Evolutionary conservation across 2,329 filamentous ascomycete genomes (phyloP).

Genomic region (Alternaria panax): DNA sequence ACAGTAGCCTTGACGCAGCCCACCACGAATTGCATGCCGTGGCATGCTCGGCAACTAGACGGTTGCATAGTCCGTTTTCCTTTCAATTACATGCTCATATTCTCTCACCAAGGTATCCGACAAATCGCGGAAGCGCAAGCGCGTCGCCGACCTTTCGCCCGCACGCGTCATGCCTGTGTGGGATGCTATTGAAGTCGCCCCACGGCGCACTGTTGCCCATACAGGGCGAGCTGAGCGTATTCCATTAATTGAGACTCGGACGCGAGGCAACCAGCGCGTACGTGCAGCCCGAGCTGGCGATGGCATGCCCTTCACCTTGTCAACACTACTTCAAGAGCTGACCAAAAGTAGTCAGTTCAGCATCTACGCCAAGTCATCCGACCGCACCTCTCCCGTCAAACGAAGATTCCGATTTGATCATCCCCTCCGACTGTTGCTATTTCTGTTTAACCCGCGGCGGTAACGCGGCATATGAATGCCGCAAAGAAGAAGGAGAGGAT

Average conservation of each 20-base stretch:
- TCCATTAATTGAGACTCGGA: slow-evolving; percentile 1
- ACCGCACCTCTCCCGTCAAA: background rate
- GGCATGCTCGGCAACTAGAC: too few species aligned
- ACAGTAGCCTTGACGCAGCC: background rate
- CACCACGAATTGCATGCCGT: background rate
- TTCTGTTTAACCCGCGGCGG: slow-evolving; percentile 25
- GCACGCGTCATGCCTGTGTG: background rate
- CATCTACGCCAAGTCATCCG: background rate
- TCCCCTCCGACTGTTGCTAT: slow-evolving; percentile 20
- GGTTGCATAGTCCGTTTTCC: background rate
- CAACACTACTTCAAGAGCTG: background rate
- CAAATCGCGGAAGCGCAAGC: slow-evolving; percentile 10
- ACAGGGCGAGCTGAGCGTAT: background rate
- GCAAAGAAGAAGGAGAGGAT: slow-evolving; percentile 13
- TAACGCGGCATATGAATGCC: slow-evolving; percentile 23
- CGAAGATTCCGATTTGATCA: background rate
- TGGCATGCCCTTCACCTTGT: slow-evolving; percentile 2
- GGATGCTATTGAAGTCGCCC: slow-evolving; percentile 2
- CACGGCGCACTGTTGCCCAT: background rate
- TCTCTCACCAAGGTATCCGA: background rate
- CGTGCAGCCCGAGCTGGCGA: background rate
- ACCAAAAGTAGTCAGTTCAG: background rate
- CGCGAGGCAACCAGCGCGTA: background rate
- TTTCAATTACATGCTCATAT: background rate
- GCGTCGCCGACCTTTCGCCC: background rate